A percentile compares a stretch with the other conserved stretches of the same genome.
Conservation (phyloP, 176 grass and related monocot species). For the Hsuehochloa calcarea region DNA sequence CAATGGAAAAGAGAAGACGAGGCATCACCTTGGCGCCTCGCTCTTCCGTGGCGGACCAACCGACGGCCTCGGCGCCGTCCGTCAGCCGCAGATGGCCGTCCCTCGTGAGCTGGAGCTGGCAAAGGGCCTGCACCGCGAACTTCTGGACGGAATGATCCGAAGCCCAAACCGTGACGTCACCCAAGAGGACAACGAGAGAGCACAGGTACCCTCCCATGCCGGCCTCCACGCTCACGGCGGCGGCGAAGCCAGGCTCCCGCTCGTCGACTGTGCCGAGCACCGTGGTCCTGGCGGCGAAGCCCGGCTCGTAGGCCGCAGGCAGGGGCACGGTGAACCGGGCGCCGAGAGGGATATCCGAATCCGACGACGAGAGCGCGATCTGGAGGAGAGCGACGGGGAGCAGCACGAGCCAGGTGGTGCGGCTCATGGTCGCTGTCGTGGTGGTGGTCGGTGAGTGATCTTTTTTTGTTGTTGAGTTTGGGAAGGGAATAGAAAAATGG, state of each 20-base stretch:
- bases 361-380: conserved; percentile 6
- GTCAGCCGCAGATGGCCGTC: conserved; percentile 41
- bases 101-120: conserved; percentile 38
- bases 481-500: background rate
- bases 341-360: conserved; percentile 30
- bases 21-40: conserved; percentile 36
- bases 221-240: conserved; percentile 30
- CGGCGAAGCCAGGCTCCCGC: conserved; percentile 16
- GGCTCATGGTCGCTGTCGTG: background rate
- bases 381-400: background rate
- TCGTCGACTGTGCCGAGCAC: conserved; percentile 7
- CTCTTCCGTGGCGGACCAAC: conserved; percentile 23
- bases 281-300: background rate
- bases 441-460: background rate
- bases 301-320: background rate
- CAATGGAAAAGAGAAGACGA: background rate
- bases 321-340: conserved; percentile 26
- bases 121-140: background rate
- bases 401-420: background rate
- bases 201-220: conserved; percentile 20
- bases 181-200: conserved; percentile 38
- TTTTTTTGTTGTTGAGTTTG: background rate
- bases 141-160: conserved; percentile 30
- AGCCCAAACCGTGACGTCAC: conserved; percentile 47
- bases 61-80: conserved; percentile 30